Conservation (phyloP, 768 basidiomycete species). For the Trametes coccinea region DNA sequence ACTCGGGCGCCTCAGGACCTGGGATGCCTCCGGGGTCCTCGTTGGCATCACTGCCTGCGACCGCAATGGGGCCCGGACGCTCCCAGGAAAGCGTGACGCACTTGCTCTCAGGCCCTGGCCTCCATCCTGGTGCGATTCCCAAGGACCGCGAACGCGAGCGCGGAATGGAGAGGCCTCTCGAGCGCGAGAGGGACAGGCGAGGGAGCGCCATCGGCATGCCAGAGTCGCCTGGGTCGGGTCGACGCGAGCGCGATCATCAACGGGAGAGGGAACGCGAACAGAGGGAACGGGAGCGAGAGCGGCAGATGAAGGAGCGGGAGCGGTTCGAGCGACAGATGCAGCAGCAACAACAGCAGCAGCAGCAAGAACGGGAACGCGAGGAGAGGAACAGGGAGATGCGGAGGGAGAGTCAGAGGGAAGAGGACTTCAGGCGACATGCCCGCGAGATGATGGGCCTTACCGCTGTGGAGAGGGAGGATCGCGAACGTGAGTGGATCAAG, state of each 20-base stretch:
- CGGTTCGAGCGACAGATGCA: constrained; percentile 18
- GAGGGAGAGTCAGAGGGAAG: constrained; percentile 13
- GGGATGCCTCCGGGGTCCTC: constrained; percentile 19
- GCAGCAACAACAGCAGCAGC: constrained; percentile 20
- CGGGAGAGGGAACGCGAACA: constrained; percentile 33
- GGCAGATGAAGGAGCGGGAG: constrained; percentile 19
- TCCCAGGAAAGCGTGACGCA: constrained; percentile 13
- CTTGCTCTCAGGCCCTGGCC: constrained; percentile 21
- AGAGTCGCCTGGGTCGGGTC: constrained; percentile 21
- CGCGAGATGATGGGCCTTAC: constrained; percentile 15
- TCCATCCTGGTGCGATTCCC: constrained; percentile 9
- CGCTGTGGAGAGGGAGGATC: constrained; percentile 22
- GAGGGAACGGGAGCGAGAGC: constrained; percentile 27
- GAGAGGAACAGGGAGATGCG: constrained; percentile 21
- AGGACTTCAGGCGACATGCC: constrained; percentile 15
- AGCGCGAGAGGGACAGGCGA: constrained; percentile 23
- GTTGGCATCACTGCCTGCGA: constrained; percentile 10
- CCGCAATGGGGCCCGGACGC: constrained; percentile 13
- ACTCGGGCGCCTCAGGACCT: constrained; percentile 7
- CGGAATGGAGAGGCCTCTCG: constrained; percentile 27
- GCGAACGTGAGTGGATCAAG: constrained; percentile 24
- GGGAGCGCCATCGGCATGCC: constrained; percentile 20
- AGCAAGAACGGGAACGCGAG: constrained; percentile 23
- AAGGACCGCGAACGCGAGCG: constrained; percentile 23
- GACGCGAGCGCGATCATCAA: constrained; percentile 23